Percentiles rank a stretch among this genome's conserved stretches.
phyloP scores from a whole-genome alignment of 208 protist genomes.

The Trichomonas vaginalis region DNA sequence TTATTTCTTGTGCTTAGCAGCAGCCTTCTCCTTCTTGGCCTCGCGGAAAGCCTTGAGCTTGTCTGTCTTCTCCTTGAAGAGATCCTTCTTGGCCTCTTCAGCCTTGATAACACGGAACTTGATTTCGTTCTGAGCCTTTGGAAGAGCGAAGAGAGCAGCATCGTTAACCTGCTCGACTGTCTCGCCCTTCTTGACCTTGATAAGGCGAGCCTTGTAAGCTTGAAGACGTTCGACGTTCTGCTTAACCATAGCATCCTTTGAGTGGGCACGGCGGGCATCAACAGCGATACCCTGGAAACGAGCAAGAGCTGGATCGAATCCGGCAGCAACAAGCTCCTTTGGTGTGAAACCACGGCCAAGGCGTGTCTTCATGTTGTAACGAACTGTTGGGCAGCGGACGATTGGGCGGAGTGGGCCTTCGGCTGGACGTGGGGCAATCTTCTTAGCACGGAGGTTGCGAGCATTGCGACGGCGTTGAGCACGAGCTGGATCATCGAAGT shows the following conservation, averaged over 20 bases:
- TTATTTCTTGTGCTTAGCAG: background rate
- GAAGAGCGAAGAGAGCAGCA: background rate
- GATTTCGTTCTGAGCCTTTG: background rate
- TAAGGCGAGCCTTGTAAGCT: background rate
- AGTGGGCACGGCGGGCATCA: background rate
- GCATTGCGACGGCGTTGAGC: slow-evolving; percentile 30
- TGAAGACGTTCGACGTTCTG: background rate
- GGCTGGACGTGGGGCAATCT: slow-evolving; percentile 46
- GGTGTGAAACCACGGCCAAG: slow-evolving; percentile 51
- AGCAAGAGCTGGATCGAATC: background rate
- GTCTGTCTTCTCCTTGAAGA: background rate
- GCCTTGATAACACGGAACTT: background rate
- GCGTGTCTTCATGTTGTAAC: slow-evolving; percentile 46
- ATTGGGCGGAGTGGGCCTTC: slow-evolving; percentile 44
- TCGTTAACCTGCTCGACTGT: background rate
- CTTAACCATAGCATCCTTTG: background rate
- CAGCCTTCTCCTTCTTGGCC: background rate
- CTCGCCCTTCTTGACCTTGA: background rate
- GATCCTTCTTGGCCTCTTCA: background rate
- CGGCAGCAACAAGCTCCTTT: slow-evolving; percentile 40
- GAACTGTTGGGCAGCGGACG: slow-evolving; percentile 43
- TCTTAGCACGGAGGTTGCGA: slow-evolving; percentile 29
- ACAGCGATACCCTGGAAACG: background rate
- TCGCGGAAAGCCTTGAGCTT: background rate
- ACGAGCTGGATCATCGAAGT: slow-evolving; percentile 47